Conservation (phyloP, 1,284 basidiomycete species). For the Somion occarium region DNA sequence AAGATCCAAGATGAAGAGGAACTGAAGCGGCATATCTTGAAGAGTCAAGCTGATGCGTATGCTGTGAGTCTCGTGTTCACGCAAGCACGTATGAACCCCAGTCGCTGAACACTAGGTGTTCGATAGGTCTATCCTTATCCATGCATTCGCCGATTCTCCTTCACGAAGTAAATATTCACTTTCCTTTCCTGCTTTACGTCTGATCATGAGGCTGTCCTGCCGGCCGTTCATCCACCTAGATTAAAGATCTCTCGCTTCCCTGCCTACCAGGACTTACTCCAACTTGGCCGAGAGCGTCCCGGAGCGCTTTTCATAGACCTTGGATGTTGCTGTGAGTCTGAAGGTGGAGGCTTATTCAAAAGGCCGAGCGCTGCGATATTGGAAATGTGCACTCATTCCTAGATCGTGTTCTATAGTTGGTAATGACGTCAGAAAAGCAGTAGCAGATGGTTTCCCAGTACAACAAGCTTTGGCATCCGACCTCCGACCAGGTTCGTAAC, state of each 20-base stretch:
- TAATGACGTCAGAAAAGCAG: slow-evolving; percentile 37
- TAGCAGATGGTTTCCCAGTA: slow-evolving; percentile 35
- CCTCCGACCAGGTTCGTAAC: slow-evolving; percentile 27
- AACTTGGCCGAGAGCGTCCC: slow-evolving; percentile 32
- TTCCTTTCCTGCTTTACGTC: slow-evolving; percentile 25
- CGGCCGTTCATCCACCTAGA: slow-evolving; percentile 4
- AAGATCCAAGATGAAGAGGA: slow-evolving; percentile 35
- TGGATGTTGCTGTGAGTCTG: slow-evolving; percentile 43
- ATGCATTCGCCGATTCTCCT: slow-evolving; percentile 38
- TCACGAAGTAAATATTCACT: slow-evolving; percentile 30
- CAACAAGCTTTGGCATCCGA: slow-evolving; percentile 32
- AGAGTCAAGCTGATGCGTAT: slow-evolving; percentile 40
- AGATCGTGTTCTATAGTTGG: slow-evolving; percentile 30
- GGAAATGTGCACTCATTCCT: background rate
- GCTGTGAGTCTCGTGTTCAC: slow-evolving; percentile 21
- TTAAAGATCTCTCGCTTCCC: slow-evolving; percentile 32
- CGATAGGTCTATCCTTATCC: slow-evolving; percentile 33
- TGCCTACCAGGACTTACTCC: slow-evolving; percentile 37
- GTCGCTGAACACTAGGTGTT: background rate
- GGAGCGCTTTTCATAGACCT: slow-evolving; percentile 46
- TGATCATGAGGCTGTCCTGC: slow-evolving; percentile 24
- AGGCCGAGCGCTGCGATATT: background rate
- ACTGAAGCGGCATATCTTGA: slow-evolving; percentile 41
- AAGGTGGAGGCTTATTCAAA: too few relatives aligned
- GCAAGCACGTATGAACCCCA: background rate